Base-by-base conservation (phyloP, 805 yeast species). In the Myxozyma neglecta region DNA sequence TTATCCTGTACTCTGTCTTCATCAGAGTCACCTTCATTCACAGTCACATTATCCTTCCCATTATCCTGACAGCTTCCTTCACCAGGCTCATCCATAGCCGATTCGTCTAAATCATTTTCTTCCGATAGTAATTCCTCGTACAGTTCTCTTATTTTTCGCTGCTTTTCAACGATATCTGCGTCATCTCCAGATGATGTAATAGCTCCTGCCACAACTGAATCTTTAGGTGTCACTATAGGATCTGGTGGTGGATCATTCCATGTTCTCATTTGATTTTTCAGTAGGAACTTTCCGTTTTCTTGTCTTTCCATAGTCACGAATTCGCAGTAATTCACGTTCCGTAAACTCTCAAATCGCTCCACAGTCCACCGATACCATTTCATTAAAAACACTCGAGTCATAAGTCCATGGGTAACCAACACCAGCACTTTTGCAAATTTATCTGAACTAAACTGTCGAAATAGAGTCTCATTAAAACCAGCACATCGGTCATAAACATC, bases 281-380 rank as follows among this genome's bases (percentile, higher is more conserved):
- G 76, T 44, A 71, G 71, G 71, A 85, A 91, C 63, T 83, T 79
- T 24, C 70, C 70, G 0, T 77, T 77, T 5, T 76, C 76, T 59
- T 80, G 78, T 60, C 81, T 79, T 70, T 88, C 90, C 96, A 91
- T 88, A 37, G 87, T 83, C 45, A 92, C 78, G 72, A 89, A 86
- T 66, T 86, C 85, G 70, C 97, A 93, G 72, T 92, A 94, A 1
- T 90, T 90, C 14, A 92, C 84, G 72, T 92, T 92, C 62, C 87
- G 82, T 64, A 92, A 79, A 50, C 86, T 81, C 74, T 92, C 97
- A 74, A 91, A 92, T 71, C 86, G 85, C 72, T 91, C 97, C 71
- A 88, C 93, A 1, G 88, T 81, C 97, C 97, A 92, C 60, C 96
- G 79, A 72, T 85, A 92, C 97, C 97, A 92, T 70, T 91, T 89